Evolutionary conservation across 345 rosid species (phyloP).

Genomic region (Linum lewisii): DNA sequence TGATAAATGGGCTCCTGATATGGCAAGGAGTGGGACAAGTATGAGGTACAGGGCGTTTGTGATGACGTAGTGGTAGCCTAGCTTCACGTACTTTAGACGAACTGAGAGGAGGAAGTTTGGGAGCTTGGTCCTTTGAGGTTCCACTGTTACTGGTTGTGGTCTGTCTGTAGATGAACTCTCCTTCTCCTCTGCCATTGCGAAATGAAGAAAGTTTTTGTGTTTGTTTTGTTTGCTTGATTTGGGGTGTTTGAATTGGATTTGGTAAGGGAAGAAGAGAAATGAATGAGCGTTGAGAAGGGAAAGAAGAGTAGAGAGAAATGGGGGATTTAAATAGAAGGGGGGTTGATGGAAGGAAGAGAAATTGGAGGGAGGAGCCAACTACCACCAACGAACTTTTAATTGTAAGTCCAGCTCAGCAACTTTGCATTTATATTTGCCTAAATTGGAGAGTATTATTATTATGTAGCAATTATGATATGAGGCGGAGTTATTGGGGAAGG

Average conservation of each 20-base stretch:
- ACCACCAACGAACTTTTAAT: too few species aligned
- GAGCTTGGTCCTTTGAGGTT: constrained; percentile 20
- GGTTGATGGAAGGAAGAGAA: too few species aligned
- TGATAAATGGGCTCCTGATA: constrained; percentile 43
- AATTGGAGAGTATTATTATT: too few species aligned
- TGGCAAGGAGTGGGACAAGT: constrained; percentile 29
- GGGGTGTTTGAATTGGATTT: too few species aligned
- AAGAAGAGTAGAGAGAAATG: background rate
- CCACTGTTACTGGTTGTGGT: constrained; percentile 3
- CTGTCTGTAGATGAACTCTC: background rate
- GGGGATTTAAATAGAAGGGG: constrained; percentile 9
- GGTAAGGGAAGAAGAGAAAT: background rate
- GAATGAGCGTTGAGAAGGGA: background rate
- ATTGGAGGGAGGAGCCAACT: too few species aligned
- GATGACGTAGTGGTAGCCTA: constrained; percentile 66
- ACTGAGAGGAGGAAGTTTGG: constrained; percentile 61
- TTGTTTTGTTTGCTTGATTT: background rate
- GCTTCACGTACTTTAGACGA: constrained; percentile 63
- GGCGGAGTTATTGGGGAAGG: too few species aligned
- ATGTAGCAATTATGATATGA: too few species aligned
- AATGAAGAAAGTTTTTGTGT: background rate
- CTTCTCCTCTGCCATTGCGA: constrained; percentile 5
- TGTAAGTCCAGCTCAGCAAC: too few species aligned
- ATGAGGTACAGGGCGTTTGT: constrained; percentile 58
- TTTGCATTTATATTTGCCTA: too few species aligned